Base-by-base conservation (phyloP, 257 asterid genomes). In the Gynochthodes officinalis region DNA sequence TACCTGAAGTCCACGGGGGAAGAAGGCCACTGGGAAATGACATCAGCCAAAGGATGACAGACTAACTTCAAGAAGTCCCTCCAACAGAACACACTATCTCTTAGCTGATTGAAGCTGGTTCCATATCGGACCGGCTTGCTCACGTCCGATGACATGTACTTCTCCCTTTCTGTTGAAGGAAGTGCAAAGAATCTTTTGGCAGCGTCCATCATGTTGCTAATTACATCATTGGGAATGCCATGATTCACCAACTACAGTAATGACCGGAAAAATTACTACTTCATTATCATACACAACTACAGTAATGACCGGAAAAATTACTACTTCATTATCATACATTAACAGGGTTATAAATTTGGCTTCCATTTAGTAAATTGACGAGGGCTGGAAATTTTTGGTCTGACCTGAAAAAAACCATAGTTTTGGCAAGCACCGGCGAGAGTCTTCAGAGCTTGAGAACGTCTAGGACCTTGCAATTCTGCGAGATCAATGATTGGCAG, bases 351-450 rank as follows among this genome's bases (percentile, higher is more conserved):
- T n/a, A n/a, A n/a, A n/a, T n/a, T n/a, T n/a, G n/a, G n/a, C n/a
- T n/a, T n/a, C n/a, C n/a, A n/a, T n/a, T n/a, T n/a, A n/a, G n/a
- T n/a, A n/a, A n/a, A n/a, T n/a, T n/a, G n/a, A n/a, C n/a, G n/a
- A n/a, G n/a, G n/a, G n/a, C n/a, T n/a, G n/a, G n/a, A n/a, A n/a
- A 5, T 14, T 16, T 2, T 37, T 40, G 4, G 15, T 49, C 75
- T 28, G 18, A 91, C 96, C 96, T 93, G 98, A n/a, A 93, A 93
- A 73, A 93, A 90, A 0, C 98, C 98, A 23, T 79, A 88, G 75
- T 79, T 86, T 75, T 89, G 76, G 58, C 97, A 89, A 64, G 97
- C 96, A 52, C 77, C 8, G 37, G 93, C 81, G 2, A 93, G 91
- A 32, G 96, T 80, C 3, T 81, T 8, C 12, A 93, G 90, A 52